Conservation (phyloP, 768 basidiomycete genomes). For the Mrakia blollopis region DNA sequence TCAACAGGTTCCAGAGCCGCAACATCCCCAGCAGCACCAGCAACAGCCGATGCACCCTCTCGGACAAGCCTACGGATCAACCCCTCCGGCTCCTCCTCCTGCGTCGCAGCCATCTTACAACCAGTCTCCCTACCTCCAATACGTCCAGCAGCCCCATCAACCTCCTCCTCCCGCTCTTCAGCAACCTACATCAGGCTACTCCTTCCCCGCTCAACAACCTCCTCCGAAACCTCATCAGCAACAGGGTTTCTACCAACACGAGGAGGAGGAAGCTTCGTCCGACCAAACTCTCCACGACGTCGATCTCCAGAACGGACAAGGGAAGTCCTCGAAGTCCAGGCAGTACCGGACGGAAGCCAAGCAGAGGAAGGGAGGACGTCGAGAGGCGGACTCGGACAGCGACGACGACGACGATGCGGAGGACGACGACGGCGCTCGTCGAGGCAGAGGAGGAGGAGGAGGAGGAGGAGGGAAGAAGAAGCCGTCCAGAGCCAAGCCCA, state of each 20-base stretch:
- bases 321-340: background rate
- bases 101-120: background rate
- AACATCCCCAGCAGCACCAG: no score
- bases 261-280: conserved; percentile 6
- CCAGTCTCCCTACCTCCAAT: background rate
- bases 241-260: conserved; percentile 7
- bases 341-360: background rate
- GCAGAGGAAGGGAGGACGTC: background rate
- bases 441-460: background rate
- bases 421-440: background rate
- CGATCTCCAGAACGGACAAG: background rate
- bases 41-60: no score
- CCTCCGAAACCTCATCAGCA: background rate
- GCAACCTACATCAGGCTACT: background rate
- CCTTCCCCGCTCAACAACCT: background rate
- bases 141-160: conserved; percentile 8
- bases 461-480: background rate
- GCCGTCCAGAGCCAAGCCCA: no score
- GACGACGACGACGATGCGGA: conserved; percentile 6
- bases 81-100: no score
- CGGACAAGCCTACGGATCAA: no score
- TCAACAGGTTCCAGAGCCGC: no score
- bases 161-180: background rate
- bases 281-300: conserved; percentile 16
- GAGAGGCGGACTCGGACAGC: background rate